Conservation (phyloP, 139 green algal species). For the Limnomonas spitsbergensis region DNA sequence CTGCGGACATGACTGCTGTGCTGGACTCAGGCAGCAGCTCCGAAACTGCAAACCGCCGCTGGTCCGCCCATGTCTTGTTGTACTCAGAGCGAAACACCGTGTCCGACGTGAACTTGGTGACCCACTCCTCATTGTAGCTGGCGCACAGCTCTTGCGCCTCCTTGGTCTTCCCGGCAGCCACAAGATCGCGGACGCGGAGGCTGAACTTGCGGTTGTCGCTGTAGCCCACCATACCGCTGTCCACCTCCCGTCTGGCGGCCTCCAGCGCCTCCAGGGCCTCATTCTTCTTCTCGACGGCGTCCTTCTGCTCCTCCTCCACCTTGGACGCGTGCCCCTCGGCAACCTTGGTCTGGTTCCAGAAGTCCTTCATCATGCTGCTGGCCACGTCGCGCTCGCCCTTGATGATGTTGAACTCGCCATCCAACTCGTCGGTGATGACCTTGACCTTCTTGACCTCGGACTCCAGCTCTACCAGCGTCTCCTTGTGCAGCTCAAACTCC, state of each 20-base stretch:
- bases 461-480: constrained; percentile 35
- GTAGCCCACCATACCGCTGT: constrained; percentile 41
- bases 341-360: constrained; percentile 12
- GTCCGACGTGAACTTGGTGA: constrained; percentile 36
- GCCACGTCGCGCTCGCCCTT: constrained; percentile 48
- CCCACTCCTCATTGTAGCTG: constrained; percentile 20
- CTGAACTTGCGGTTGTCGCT: constrained; percentile 56
- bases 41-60: constrained; percentile 48
- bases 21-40: constrained; percentile 48
- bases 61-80: constrained; percentile 38
- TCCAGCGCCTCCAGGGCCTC: constrained; percentile 25
- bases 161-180: constrained; percentile 42
- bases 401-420: constrained; percentile 54
- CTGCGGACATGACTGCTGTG: constrained; percentile 9
- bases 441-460: constrained; percentile 38
- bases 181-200: constrained; percentile 51
- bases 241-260: constrained; percentile 20
- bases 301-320: constrained; percentile 42
- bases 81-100: constrained; percentile 41
- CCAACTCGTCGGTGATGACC: constrained; percentile 31
- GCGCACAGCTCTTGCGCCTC: constrained; percentile 33
- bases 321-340: neutral
- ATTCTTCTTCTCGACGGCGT: constrained; percentile 39
- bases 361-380: constrained; percentile 45
- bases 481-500: constrained; percentile 35